Evolutionary conservation across 805 yeast species (phyloP).

Genomic region (Teunomyces cretensis): DNA sequence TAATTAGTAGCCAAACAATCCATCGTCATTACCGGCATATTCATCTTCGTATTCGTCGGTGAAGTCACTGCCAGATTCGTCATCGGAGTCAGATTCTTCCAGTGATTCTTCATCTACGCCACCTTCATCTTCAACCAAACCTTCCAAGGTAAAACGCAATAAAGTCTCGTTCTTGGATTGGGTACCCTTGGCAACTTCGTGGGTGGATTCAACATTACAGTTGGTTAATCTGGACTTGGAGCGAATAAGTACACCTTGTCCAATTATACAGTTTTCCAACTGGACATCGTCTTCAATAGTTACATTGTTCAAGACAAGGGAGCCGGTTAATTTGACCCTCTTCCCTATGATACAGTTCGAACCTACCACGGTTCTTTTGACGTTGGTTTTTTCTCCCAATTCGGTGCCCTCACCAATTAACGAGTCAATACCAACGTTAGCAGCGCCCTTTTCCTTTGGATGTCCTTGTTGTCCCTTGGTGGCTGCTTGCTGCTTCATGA

Average conservation of each 20-base stretch:
- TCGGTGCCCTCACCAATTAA: conserved; percentile 66
- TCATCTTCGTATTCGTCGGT: conserved; percentile 52
- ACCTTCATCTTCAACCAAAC: conserved; percentile 34
- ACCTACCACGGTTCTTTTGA: conserved; percentile 84
- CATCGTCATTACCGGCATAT: conserved; percentile 58
- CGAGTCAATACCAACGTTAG: conserved; percentile 87
- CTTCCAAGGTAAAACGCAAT: conserved; percentile 42
- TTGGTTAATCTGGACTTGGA: conserved; percentile 65
- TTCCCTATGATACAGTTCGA: conserved; percentile 73
- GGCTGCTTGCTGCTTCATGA: conserved; percentile 65
- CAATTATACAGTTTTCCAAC: conserved; percentile 86
- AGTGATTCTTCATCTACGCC: conserved; percentile 24
- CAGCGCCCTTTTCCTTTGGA: conserved; percentile 53
- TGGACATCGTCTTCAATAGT: conserved; percentile 74
- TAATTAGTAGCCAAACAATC: conserved; percentile 43
- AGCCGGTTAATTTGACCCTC: conserved; percentile 85
- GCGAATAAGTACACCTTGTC: conserved; percentile 63
- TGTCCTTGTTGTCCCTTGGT: conserved; percentile 23
- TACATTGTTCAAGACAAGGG: conserved; percentile 72
- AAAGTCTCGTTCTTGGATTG: conserved; percentile 60
- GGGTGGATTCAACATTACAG: conserved; percentile 84
- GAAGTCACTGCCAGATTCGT: conserved; percentile 41
- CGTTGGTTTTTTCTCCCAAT: conserved; percentile 79
- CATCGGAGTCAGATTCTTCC: conserved; percentile 39
- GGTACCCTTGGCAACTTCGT: conserved; percentile 59